Base-by-base conservation (phyloP, 192 early-diverging fungal species). In the Coemansia sp. region DNA sequence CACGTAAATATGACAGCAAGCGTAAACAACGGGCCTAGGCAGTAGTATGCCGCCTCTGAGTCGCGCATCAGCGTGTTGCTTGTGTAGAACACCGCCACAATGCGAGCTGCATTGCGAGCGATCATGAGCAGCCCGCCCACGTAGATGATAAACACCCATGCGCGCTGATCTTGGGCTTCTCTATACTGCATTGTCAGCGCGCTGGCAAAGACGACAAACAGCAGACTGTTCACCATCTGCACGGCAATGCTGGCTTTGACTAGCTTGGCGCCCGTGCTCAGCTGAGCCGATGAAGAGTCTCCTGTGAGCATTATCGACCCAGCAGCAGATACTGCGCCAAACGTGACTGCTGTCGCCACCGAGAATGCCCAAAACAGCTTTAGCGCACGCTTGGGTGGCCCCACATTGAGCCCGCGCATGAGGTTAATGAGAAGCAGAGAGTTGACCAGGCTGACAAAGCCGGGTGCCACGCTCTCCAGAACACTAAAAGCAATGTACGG, bases 41-140 rank as follows among this genome's bases (percentile, higher is more conserved):
- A 67, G 57, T 67, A 67, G 56, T 46, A 59, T 0, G 65, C 65
- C 14, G 65, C 65, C 40, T 67, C 65, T 9, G 49, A 43, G 43
- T 40, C 29, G 8, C 54, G 57, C 32, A 60, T 59, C 15, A 60
- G 4, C 10, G 22, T 39, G 54, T 35, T 35, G 7, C 46, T 20
- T 6, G 57, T 57, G 25, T 67, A 54, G 57, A 67, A 67, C n/a
- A 43, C 36, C 17, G 35, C 10, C 20, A 47, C 65, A 27, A 60
- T 59, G 19, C 29, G 20, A 24, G 41, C 54, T 17, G 24, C 11
- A 24, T 60, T 67, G 14, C 57, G 57, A 39, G 57, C 42, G 20
- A 67, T 2, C 20, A 67, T 40, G 10, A 67, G 32, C 2, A 67
- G 12, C 5, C 65, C 65, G 32, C 65, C 57, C 4, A 60, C 24